Evolutionary conservation across 352 stramenopile genomes (phyloP).

Genomic region (Globisporangium splendens): DNA sequence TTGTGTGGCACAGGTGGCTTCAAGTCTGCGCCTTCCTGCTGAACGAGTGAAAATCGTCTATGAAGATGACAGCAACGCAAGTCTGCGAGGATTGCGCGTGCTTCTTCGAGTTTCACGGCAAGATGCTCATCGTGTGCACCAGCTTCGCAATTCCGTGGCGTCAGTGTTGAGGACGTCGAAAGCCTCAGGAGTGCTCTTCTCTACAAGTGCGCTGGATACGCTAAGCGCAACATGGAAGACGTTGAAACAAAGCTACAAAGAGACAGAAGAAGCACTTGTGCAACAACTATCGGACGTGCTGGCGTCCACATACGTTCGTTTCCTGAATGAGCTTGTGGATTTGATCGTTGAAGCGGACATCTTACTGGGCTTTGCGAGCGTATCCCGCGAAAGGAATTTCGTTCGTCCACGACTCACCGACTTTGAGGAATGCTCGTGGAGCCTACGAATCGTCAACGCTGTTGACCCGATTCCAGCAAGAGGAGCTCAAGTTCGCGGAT

Average conservation of each 20-base stretch:
- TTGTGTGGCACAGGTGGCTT: conserved; percentile 18
- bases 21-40: conserved; percentile 20
- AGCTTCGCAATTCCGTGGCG: conserved; percentile 13
- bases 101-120: conserved; percentile 39
- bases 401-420: conserved; percentile 12
- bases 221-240: conserved; percentile 33
- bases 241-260: conserved; percentile 18
- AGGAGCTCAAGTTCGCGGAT: background rate
- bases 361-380: conserved; percentile 30
- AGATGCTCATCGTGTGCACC: conserved; percentile 41
- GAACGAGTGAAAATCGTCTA: conserved; percentile 37
- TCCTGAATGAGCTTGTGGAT: conserved; percentile 5
- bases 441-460: conserved; percentile 18
- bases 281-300: conserved; percentile 18
- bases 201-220: conserved; percentile 24
- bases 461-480: conserved; percentile 11
- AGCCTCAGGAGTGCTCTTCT: conserved; percentile 44
- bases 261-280: conserved; percentile 20
- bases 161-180: conserved; percentile 37
- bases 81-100: conserved; percentile 19
- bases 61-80: conserved; percentile 24
- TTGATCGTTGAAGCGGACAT: conserved; percentile 29
- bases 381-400: conserved; percentile 30
- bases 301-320: conserved; percentile 5
- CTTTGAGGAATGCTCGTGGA: background rate